These are phyloP conservation scores for Bipolaris zeicola DNA, from an alignment of 2,329 filamentous ascomycete species.

Conservation along the genomic window DNA sequence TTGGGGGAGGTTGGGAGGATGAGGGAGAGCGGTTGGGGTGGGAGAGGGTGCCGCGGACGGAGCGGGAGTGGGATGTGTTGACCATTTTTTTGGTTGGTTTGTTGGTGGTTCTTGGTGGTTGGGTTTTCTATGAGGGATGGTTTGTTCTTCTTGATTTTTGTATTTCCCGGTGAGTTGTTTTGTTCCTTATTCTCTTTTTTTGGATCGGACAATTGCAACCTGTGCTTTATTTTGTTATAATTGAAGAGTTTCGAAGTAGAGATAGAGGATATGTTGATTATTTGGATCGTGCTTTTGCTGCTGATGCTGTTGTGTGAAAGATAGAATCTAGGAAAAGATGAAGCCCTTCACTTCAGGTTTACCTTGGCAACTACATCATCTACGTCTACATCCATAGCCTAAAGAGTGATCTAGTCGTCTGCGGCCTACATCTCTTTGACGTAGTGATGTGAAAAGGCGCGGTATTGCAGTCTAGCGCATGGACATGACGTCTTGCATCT, in stretches of 20 bases:
- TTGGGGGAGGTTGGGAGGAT: neutral
- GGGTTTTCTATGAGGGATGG: neutral
- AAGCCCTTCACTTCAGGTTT: neutral
- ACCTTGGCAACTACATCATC: conserved; percentile 17
- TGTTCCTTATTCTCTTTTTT: no score
- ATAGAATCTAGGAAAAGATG: neutral
- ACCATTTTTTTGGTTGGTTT: conserved; percentile 13
- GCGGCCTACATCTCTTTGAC: neutral
- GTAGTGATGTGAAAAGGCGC: neutral
- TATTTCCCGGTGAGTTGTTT: no score
- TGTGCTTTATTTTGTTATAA: neutral
- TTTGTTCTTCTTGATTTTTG: no score
- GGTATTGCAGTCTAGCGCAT: conserved; percentile 6
- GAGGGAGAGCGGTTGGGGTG: conserved; percentile 19
- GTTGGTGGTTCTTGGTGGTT: no score
- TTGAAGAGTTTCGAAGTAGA: neutral
- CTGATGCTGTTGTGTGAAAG: neutral
- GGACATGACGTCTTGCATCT: conserved; percentile 32
- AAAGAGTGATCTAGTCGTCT: neutral
- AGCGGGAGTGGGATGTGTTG: conserved; percentile 25
- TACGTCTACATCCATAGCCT: neutral
- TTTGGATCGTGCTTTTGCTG: neutral
- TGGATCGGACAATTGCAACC: neutral
- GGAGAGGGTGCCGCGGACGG: conserved; percentile 40
- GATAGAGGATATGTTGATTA: neutral